Base-by-base conservation (phyloP, 495 filamentous ascomycete genomes). In the Penicillium crystallinum region DNA sequence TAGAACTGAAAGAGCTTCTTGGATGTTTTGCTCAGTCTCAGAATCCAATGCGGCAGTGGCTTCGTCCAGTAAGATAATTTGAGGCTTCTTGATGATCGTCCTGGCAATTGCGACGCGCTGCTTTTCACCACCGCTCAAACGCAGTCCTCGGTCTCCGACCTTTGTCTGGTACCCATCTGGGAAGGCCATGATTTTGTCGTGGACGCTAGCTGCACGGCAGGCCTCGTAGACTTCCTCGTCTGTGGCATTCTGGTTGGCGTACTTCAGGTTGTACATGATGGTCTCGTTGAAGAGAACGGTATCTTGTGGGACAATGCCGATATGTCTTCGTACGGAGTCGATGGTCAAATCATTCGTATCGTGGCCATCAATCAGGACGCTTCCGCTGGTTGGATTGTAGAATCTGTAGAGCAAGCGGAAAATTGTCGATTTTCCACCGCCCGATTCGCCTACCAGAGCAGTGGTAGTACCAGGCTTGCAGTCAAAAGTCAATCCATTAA, bases 81-180 rank as follows among this genome's bases (percentile, higher is more conserved):
- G 82, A 4, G 90, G 88, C 57, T 90, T 82, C 69, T 93, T 93
- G 43, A 95, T 76, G 46, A 95, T 91, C 6, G 89, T 90, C 27
- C 90, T 80, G 23, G 89, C 90, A 61, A 95, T 95, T 8, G 89
- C 89, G 29, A 93, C 85, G 15, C 89, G 84, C 67, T 95, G 89
- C 67, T 91, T 91, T 69, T 95, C 89, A 6, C 89, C 89, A 11
- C 89, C 89, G 21, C 86, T 90, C 5, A 95, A 77, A 4, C 89
- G 81, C 12, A 93, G 76, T n/a, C 89, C 89, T 15, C 90, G 85
- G 61, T 95, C 89, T 56, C 89, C 89, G 17, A 95, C 90, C 59
- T 82, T 86, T 12, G 90, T 89, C 12, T 81, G 56, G 62, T 95
- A 95, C 7, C 80, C 79, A 59, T 95, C 89, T 0, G 90, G 89